These are phyloP conservation scores for Yamadazyma insecticola DNA, from an alignment of 805 yeast species.

Conservation along the genomic window DNA sequence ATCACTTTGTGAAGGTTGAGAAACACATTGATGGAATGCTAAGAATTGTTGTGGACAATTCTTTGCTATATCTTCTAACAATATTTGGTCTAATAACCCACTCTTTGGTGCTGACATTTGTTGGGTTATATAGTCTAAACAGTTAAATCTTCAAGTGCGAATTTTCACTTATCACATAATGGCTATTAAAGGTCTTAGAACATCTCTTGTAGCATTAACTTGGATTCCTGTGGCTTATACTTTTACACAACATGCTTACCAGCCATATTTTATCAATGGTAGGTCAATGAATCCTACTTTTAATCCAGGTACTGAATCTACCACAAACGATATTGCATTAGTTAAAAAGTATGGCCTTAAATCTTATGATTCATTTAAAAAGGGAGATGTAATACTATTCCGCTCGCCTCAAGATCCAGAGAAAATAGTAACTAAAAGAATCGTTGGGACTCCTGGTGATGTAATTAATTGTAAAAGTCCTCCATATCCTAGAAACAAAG, in stretches of 20 bases:
- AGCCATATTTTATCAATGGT: conserved; percentile 73
- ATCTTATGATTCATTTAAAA: conserved; percentile 39
- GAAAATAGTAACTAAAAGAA: conserved; percentile 70
- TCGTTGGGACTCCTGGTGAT: conserved; percentile 75
- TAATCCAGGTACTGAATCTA: conserved; percentile 56
- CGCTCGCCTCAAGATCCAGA: conserved; percentile 81
- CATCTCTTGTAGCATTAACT: conserved; percentile 27
- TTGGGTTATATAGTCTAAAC: no score
- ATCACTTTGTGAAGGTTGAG: conserved; percentile 51
- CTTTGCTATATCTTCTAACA: conserved; percentile 74
- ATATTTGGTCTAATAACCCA: conserved; percentile 57
- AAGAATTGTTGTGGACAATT: conserved; percentile 71
- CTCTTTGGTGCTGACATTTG: conserved; percentile 6
- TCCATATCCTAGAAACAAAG: conserved; percentile 61
- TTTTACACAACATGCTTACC: conserved; percentile 64
- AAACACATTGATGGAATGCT: conserved; percentile 68
- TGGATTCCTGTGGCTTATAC: conserved; percentile 83
- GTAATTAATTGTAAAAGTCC: conserved; percentile 49
- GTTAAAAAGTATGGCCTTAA: conserved; percentile 62
- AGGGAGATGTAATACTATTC: conserved; percentile 73
- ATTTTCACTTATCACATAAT: not conserved
- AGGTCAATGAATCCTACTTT: conserved; percentile 85
- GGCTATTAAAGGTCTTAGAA: conserved; percentile 12
- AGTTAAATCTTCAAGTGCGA: not conserved
- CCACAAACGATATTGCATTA: conserved; percentile 56